Evolutionary conservation across 164 flowering plant species (phyloP), one percentile per base, ranked within the genome.

Genomic region (Cinnamomum micranthum): DNA sequence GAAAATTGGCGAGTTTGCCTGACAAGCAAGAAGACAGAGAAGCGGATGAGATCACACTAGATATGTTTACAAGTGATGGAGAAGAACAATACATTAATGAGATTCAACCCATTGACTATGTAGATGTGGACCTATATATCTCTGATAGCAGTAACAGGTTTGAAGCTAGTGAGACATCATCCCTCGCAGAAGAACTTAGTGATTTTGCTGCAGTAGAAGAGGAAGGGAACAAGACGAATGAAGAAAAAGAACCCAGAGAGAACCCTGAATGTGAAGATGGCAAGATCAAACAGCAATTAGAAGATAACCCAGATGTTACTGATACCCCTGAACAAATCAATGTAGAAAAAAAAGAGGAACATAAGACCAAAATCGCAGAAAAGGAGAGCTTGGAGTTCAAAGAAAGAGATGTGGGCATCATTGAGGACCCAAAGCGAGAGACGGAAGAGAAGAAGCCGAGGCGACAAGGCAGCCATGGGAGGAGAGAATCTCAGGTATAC

Each of bases 401-500:
- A 55, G 60, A 0, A 15, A 15, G 6, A 12, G 19, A 55, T 15
- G 60, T 55, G 17, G 60, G 5, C 7, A 17, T 15, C 60, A 55
- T 15, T 55, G 60, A 55, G n/a, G 60, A 55, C 0, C 60, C 60
- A 55, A 55, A 55, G 60, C n/a, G 0, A 14, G 60, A 55, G 60
- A 5, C n/a, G 1, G 76, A 70, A 23, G 74, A 68, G 58, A 76
- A 68, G 64, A 73, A 41, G 6, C 28, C 74, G 28, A 84, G 76
- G 78, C 73, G 58, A n/a, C 76, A 78, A 72, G 81, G 69, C 22
- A 73, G 10, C 31, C 65, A 65, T 23, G 81, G 80, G 65, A 86
- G 82, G 79, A 86, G 83, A 72, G 88, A 83, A 4, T 51, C 86
- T 11, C 78, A n/a, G 17, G 80, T 79, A 2, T 85, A 83, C 71